These are phyloP conservation scores for Dunaliella primolecta DNA, from an alignment of 139 green algal genomes.

Conservation along the genomic window DNA sequence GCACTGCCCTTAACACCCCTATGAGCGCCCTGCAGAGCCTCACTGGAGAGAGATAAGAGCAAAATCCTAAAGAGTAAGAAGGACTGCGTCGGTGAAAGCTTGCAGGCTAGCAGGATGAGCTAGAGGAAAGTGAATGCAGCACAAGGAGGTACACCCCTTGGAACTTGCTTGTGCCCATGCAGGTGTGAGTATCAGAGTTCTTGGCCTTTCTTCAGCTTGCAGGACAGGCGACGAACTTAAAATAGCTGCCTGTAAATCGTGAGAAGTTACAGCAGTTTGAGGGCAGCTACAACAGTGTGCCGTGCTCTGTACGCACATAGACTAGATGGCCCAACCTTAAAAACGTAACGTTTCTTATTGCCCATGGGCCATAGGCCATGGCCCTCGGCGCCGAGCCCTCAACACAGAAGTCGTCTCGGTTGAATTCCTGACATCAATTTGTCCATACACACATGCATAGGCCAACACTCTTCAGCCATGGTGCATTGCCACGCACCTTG, in stretches of 20 bases:
- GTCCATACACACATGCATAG: background rate
- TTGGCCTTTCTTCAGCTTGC: background rate
- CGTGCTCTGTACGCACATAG: too few relatives aligned
- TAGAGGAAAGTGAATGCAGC: background rate
- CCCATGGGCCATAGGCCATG: background rate
- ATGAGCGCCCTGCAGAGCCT: too few relatives aligned
- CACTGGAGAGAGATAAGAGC: too few relatives aligned
- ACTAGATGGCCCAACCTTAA: too few relatives aligned
- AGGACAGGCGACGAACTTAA: background rate
- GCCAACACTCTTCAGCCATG: background rate
- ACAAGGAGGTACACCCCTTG: background rate
- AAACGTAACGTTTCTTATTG: too few relatives aligned
- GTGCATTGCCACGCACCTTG: background rate
- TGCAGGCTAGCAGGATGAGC: background rate
- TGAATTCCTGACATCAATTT: background rate
- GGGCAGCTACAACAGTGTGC: background rate
- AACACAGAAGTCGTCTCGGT: background rate
- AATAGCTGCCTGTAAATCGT: too few relatives aligned
- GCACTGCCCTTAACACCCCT: too few relatives aligned
- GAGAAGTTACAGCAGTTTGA: background rate
- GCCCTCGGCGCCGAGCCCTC: background rate
- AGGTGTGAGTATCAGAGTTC: background rate
- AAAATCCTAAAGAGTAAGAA: background rate
- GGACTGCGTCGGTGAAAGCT: background rate
- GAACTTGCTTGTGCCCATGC: background rate